Evolutionary conservation across 2,329 filamentous ascomycete genomes (phyloP).

Genomic region (Pseudogymnoascus sp.): DNA sequence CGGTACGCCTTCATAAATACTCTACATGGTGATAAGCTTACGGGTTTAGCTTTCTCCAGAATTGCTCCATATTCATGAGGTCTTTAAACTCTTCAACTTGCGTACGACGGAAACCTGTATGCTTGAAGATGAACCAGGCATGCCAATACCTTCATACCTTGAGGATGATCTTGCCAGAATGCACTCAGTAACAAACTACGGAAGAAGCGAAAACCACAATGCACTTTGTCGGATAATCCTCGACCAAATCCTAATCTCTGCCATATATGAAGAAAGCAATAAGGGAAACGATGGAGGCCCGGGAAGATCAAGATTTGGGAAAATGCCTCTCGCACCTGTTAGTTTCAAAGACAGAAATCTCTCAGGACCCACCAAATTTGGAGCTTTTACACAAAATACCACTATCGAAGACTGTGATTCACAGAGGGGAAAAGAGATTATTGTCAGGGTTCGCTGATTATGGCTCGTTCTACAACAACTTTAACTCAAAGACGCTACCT

Average conservation of each 20-base stretch:
- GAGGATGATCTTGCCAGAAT: conserved; percentile 1
- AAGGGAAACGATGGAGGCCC: neutral
- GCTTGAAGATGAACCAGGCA: neutral
- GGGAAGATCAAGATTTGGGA: neutral
- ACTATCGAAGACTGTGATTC: neutral
- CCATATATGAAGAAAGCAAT: conserved; percentile 6
- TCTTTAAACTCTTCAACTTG: neutral
- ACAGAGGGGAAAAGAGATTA: neutral
- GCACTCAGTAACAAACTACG: neutral
- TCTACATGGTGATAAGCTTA: neutral
- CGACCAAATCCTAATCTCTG: conserved; percentile 7
- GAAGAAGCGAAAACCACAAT: neutral
- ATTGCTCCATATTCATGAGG: neutral
- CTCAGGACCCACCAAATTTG: neutral
- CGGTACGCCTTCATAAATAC: neutral
- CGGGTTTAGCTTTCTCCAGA: conserved; percentile 3
- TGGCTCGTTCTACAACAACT: neutral
- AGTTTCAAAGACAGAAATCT: neutral
- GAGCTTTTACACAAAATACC: neutral
- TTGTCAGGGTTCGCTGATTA: neutral
- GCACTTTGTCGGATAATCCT: conserved; percentile 1
- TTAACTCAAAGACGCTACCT: neutral
- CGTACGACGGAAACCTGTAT: neutral
- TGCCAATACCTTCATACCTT: conserved; percentile 7
- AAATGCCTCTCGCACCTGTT: neutral